A percentile compares a stretch with the other conserved stretches of the same genome.
Conservation (phyloP, 2,329 filamentous ascomycete species). For the Nemania sp. region DNA sequence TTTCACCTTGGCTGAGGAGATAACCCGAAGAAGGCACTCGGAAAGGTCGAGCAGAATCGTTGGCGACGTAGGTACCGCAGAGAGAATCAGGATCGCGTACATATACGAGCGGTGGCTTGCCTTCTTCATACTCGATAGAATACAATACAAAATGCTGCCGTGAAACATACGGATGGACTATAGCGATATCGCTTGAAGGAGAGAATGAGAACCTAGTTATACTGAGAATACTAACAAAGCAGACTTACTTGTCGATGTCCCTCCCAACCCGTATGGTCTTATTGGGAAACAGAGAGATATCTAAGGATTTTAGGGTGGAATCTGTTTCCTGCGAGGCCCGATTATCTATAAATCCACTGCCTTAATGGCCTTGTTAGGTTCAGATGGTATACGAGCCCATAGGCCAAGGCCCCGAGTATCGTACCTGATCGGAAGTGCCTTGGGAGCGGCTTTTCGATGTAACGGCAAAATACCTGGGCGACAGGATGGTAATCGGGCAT, state of each 20-base stretch:
- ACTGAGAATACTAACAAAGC: not conserved
- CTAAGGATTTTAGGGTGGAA: conserved; percentile 1
- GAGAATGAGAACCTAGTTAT: not conserved
- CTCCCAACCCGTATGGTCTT: conserved; percentile 26
- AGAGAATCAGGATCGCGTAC: conserved; percentile 59
- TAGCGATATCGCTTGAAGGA: conserved; percentile 42
- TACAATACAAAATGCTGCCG: conserved; percentile 60
- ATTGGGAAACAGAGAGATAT: conserved; percentile 25
- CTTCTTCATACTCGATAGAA: conserved; percentile 53
- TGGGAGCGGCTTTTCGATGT: conserved; percentile 4
- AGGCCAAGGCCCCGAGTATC: not conserved
- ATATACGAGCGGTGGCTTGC: conserved; percentile 49
- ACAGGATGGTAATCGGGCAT: conserved; percentile 9
- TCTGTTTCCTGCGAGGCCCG: not conserved
- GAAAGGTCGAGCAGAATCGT: conserved; percentile 46
- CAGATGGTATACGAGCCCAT: not conserved
- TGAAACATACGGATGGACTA: conserved; percentile 51
- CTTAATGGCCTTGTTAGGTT: conserved; percentile 7
- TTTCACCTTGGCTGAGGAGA: conserved; percentile 55
- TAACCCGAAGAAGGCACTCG: conserved; percentile 45
- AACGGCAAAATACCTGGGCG: conserved; percentile 23
- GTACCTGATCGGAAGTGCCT: conserved; percentile 9
- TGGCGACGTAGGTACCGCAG: conserved; percentile 59
- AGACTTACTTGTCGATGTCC: conserved; percentile 26
- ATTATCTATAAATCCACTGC: conserved; percentile 11